phyloP scores from a whole-genome alignment of 805 yeast species.

The Kodamaea sagamina region DNA sequence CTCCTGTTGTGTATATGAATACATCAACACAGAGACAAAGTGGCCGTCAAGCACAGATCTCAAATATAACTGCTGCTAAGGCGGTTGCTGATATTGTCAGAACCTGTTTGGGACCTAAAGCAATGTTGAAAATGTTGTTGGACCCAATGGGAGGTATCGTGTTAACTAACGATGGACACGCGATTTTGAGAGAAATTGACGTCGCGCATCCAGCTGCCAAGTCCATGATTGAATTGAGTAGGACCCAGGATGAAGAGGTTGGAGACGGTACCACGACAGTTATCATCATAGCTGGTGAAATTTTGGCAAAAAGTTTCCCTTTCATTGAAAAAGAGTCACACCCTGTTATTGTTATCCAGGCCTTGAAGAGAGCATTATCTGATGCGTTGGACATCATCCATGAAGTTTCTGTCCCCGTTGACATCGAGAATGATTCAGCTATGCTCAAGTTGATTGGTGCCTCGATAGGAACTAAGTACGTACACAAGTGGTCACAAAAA shows the following conservation, averaged over 20 bases:
- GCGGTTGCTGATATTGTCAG: constrained; percentile 97
- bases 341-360: constrained; percentile 94
- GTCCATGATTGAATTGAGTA: constrained; percentile 92
- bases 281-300: constrained; percentile 95
- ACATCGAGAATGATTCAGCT: constrained; percentile 78
- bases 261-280: constrained; percentile 99
- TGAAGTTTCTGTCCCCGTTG: constrained; percentile 80
- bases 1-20: constrained; percentile 54
- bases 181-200: constrained; percentile 94
- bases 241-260: constrained; percentile 98
- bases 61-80: constrained; percentile 98
- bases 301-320: constrained; percentile 91
- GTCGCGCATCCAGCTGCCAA: constrained; percentile 99
- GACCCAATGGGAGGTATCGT: constrained; percentile 98
- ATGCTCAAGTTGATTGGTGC: constrained; percentile 85
- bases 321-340: constrained; percentile 93
- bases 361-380: constrained; percentile 83
- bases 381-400: constrained; percentile 91
- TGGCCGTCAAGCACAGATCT: constrained; percentile 95
- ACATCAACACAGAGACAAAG: constrained; percentile 90
- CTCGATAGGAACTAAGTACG: constrained; percentile 94
- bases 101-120: constrained; percentile 98
- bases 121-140: constrained; percentile 95
- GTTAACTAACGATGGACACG: constrained; percentile 97
- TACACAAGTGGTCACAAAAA: constrained; percentile 82